Conservation (phyloP, 495 filamentous ascomycete species). For the Daldinia decipiens region DNA sequence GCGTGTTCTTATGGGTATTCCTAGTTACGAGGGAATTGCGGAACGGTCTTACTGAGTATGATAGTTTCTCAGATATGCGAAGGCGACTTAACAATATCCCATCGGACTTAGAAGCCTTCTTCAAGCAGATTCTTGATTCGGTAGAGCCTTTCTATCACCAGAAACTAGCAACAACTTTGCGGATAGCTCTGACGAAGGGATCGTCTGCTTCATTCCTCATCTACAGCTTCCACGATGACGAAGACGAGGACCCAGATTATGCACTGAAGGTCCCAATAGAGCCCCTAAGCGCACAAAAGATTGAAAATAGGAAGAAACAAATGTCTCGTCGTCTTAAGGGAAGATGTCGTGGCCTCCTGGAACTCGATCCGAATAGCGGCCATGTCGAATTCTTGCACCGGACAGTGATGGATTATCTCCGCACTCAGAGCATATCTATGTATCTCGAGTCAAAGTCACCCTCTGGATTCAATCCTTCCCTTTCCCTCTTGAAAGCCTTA, state of each 20-base stretch:
- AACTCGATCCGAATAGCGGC: neutral
- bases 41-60: constrained; percentile 47
- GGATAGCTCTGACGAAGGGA: neutral
- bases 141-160: constrained; percentile 26
- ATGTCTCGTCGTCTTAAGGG: constrained; percentile 23
- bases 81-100: constrained; percentile 45
- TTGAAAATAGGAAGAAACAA: neutral
- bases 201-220: neutral
- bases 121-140: constrained; percentile 36
- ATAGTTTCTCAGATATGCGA: constrained; percentile 39
- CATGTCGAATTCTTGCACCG: constrained; percentile 38
- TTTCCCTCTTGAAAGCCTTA: constrained; percentile 5
- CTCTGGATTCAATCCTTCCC: neutral
- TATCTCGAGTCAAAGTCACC: constrained; percentile 9
- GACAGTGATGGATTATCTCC: constrained; percentile 37
- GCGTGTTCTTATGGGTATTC: constrained; percentile 59
- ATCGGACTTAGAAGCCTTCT: constrained; percentile 44
- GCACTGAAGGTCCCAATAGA: neutral
- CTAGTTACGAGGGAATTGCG: constrained; percentile 48
- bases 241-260: constrained; percentile 25
- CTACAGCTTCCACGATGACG: constrained; percentile 9
- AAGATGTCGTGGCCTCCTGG: constrained; percentile 31
- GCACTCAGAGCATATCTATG: constrained; percentile 7
- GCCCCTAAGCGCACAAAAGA: neutral
- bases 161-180: constrained; percentile 20